Evolutionary conservation across 371 early-diverging fungal species (phyloP).

Genomic region (Parasitella parasitica): DNA sequence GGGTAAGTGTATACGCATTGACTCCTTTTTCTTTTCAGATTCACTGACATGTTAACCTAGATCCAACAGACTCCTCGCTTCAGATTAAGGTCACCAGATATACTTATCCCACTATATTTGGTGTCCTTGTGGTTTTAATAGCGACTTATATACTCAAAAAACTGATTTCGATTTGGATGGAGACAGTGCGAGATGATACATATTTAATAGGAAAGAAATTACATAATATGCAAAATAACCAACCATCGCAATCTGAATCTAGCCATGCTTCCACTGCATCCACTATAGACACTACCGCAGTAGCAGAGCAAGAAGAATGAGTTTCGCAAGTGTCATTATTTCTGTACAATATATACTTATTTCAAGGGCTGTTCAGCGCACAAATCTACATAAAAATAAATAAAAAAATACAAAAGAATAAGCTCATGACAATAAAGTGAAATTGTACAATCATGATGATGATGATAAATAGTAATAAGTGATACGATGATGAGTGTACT

Average conservation of each 20-base stretch:
- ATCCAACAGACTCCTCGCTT: slow-evolving; percentile 15
- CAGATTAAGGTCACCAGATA: slow-evolving; percentile 23
- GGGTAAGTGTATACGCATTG: slow-evolving; percentile 7
- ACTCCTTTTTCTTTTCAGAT: neutral
- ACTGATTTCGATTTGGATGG: slow-evolving; percentile 51
- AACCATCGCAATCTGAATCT: neutral
- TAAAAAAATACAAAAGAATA: neutral
- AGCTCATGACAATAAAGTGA: slow-evolving; percentile 4
- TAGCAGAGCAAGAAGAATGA: neutral
- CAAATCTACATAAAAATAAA: neutral
- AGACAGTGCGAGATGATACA: slow-evolving; percentile 63
- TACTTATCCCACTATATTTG: slow-evolving; percentile 25
- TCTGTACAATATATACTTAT: neutral
- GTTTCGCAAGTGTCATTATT: neutral
- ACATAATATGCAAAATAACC: slow-evolving; percentile 53
- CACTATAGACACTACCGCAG: neutral
- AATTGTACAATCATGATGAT: slow-evolving; percentile 6
- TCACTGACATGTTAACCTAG: slow-evolving; percentile 2
- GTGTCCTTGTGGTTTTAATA: slow-evolving; percentile 4
- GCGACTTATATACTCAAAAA: slow-evolving; percentile 16
- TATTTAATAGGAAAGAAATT: slow-evolving; percentile 66
- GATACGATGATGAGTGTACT: slow-evolving; percentile 7
- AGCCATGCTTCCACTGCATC: neutral
- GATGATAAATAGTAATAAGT: neutral
- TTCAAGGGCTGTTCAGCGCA: neutral